Evolutionary conservation across 2,329 filamentous ascomycete genomes (phyloP).

Genomic region (Davidsoniella virescens): DNA sequence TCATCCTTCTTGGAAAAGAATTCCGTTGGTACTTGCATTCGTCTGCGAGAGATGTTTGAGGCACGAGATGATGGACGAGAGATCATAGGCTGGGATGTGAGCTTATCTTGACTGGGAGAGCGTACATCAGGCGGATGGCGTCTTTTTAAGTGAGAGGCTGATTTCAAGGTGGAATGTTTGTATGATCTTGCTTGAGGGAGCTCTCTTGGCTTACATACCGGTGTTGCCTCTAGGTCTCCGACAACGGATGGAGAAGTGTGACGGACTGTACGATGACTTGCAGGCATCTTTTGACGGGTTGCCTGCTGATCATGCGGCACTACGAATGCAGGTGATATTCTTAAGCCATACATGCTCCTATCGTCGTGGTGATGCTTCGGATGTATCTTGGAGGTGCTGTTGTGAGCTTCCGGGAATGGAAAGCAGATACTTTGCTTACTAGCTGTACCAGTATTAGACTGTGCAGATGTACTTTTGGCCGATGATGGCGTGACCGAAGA

Average conservation of each 20-base stretch:
- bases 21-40: slow-evolving; percentile 5
- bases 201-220: background rate
- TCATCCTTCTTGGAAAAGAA: slow-evolving; percentile 9
- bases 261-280: too few species aligned
- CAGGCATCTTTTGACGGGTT: background rate
- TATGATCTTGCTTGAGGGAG: background rate
- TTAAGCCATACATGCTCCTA: background rate
- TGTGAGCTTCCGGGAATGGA: background rate
- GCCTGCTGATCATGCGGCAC: background rate
- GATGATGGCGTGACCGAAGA: too few species aligned
- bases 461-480: too few species aligned
- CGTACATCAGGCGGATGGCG: background rate
- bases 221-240: slow-evolving; percentile 8
- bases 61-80: slow-evolving; percentile 10
- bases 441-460: too few species aligned
- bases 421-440: background rate
- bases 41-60: slow-evolving; percentile 12
- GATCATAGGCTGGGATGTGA: background rate
- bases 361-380: too few species aligned
- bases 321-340: slow-evolving; percentile 3
- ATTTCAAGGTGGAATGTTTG: background rate
- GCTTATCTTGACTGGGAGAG: background rate
- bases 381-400: background rate
- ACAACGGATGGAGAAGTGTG: slow-evolving; percentile 5
- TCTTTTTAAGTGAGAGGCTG: background rate